A percentile compares a stretch with the other conserved stretches of the same genome.
Conservation (phyloP, 768 basidiomycete species). For the Pholiota microspora region DNA sequence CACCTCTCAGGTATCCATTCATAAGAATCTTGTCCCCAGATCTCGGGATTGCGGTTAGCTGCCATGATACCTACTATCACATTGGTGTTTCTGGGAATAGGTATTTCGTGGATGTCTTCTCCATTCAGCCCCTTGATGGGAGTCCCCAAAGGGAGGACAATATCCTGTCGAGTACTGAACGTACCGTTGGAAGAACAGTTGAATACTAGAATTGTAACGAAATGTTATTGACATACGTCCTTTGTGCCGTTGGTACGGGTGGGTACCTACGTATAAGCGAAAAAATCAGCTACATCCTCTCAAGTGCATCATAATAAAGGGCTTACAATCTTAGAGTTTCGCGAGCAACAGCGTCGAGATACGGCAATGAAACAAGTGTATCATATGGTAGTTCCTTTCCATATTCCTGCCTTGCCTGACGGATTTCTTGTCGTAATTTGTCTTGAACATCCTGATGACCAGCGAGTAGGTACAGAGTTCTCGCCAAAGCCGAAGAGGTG, state of each 20-base stretch:
- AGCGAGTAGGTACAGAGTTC: constrained; percentile 32
- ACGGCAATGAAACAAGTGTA: constrained; percentile 31
- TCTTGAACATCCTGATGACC: constrained; percentile 26
- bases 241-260: constrained; percentile 11
- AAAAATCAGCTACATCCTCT: no score
- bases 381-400: constrained; percentile 33
- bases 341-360: constrained; percentile 35
- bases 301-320: no score
- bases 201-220: no score
- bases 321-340: constrained; percentile 40
- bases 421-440: constrained; percentile 35
- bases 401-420: constrained; percentile 16
- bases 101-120: constrained; percentile 30
- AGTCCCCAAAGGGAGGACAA: constrained; percentile 37
- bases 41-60: constrained; percentile 35
- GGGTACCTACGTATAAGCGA: no score
- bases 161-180: constrained; percentile 34
- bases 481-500: constrained; percentile 35
- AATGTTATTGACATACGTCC: constrained; percentile 19
- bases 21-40: constrained; percentile 44
- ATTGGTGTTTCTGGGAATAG: constrained; percentile 36
- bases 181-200: no score
- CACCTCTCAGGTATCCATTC: constrained; percentile 53
- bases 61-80: constrained; percentile 35
- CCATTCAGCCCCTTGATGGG: constrained; percentile 38